Percentiles rank a stretch among this genome's conserved stretches.
These are phyloP conservation scores for Margaritispora aquatica DNA, from an alignment of 495 filamentous ascomycete species.

Conservation along the genomic window DNA sequence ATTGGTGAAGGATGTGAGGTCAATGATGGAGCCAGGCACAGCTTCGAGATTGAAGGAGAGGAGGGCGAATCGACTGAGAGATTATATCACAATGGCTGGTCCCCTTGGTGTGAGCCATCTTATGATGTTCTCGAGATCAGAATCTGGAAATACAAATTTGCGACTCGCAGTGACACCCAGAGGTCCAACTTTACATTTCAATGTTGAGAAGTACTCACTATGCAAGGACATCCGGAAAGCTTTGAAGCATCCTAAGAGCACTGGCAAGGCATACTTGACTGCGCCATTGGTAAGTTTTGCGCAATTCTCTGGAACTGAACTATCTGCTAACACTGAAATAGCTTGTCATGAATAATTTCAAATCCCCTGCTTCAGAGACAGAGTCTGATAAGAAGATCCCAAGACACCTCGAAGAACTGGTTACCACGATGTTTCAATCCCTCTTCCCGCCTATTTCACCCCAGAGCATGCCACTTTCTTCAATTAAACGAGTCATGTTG, in stretches of 20 bases:
- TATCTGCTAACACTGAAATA: slow-evolving; percentile 25
- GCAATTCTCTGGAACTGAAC: background rate
- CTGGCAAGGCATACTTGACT: slow-evolving; percentile 74
- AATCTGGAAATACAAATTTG: slow-evolving; percentile 86
- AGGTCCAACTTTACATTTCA: slow-evolving; percentile 88
- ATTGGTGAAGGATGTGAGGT: slow-evolving; percentile 83
- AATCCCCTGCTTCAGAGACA: slow-evolving; percentile 48
- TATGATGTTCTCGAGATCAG: slow-evolving; percentile 87
- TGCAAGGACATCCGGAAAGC: slow-evolving; percentile 82
- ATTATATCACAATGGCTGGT: slow-evolving; percentile 94
- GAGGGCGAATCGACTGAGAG: slow-evolving; percentile 79
- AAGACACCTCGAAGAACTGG: slow-evolving; percentile 87
- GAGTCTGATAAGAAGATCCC: slow-evolving; percentile 62
- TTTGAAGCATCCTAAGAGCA: slow-evolving; percentile 72
- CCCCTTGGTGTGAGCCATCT: slow-evolving; percentile 92
- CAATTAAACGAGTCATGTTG: slow-evolving; percentile 83
- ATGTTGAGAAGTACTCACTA: slow-evolving; percentile 93
- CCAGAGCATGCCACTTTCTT: slow-evolving; percentile 76
- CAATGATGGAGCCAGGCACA: slow-evolving; percentile 93
- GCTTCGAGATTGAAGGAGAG: slow-evolving; percentile 84
- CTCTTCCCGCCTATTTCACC: slow-evolving; percentile 96
- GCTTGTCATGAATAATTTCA: slow-evolving; percentile 99
- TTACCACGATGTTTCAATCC: slow-evolving; percentile 91
- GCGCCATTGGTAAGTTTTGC: slow-evolving; percentile 60
- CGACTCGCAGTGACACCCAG: slow-evolving; percentile 83